Evolutionary conservation across 1,139 yeast species (phyloP).

Genomic region (Pichia sp.): DNA sequence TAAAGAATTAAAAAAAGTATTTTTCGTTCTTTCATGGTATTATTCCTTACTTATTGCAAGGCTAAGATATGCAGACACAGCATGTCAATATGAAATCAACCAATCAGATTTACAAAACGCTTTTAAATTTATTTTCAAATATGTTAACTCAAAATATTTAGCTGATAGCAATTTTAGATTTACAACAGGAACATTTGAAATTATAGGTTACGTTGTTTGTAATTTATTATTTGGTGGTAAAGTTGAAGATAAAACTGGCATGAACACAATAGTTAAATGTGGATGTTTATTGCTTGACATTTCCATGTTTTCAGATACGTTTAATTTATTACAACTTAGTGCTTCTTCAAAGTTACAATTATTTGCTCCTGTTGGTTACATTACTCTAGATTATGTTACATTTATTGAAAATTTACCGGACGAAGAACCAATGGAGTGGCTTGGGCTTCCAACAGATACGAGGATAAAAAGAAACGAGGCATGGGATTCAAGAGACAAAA

Average conservation of each 20-base stretch:
- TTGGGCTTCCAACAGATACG: conserved; percentile 44
- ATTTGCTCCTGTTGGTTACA: conserved; percentile 44
- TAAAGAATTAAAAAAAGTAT: conserved; percentile 42
- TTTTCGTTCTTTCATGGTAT: conserved; percentile 59
- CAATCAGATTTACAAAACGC: conserved; percentile 67
- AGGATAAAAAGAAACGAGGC: conserved; percentile 4
- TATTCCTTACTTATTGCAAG: conserved; percentile 60
- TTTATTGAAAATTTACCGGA: conserved; percentile 59
- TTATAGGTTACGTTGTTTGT: conserved; percentile 28
- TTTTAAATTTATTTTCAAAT: conserved; percentile 37
- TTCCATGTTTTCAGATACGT: conserved; percentile 33
- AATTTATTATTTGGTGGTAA: conserved; percentile 66
- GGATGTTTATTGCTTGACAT: conserved; percentile 31
- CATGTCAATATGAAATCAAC: conserved; percentile 66
- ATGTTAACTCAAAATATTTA: conserved; percentile 25
- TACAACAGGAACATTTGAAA: conserved; percentile 44
- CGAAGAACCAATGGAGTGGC: conserved; percentile 57
- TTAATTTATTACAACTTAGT: conserved; percentile 33
- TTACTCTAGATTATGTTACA: conserved; percentile 13
- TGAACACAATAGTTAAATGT: conserved; percentile 26
- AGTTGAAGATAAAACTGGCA: conserved; percentile 46
- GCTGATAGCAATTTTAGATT: conserved; percentile 39
- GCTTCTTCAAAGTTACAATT: conserved; percentile 1
- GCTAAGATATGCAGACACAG: conserved; percentile 52
- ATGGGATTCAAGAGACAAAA: not conserved